Evolutionary conservation across 352 stramenopile genomes (phyloP).

Genomic region (Globisporangium parvum): DNA sequence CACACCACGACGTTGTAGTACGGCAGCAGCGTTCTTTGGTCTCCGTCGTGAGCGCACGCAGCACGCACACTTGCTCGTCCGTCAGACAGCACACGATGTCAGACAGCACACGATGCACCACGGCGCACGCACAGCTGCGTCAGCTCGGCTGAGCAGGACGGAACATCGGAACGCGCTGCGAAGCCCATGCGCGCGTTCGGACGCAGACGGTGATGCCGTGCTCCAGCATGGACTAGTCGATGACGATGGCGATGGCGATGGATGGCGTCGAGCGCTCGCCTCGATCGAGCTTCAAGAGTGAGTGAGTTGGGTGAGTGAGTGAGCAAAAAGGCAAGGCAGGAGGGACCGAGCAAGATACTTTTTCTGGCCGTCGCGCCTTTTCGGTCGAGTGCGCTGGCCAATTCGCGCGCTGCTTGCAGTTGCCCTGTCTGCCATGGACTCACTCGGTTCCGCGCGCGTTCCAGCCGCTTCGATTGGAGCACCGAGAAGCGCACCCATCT

Average conservation of each 20-base stretch:
- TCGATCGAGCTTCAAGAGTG: too few relatives aligned
- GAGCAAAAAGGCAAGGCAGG: too few relatives aligned
- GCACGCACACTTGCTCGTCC: not conserved
- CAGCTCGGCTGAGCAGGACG: not conserved
- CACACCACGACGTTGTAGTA: not conserved
- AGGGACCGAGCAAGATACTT: too few relatives aligned
- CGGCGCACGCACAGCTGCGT: not conserved
- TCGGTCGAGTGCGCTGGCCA: not conserved
- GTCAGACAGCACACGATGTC: not conserved
- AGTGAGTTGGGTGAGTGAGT: too few relatives aligned
- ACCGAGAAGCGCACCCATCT: too few relatives aligned
- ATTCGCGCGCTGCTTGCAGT: not conserved
- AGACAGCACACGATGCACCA: not conserved
- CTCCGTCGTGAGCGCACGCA: too few relatives aligned
- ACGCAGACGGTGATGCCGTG: too few relatives aligned
- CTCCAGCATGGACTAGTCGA: too few relatives aligned
- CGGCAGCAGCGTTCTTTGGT: too few relatives aligned
- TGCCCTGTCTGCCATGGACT: not conserved
- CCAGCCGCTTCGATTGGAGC: not conserved
- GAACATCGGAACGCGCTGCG: constrained; percentile 6
- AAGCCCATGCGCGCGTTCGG: constrained; percentile 3
- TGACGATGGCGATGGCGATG: too few relatives aligned
- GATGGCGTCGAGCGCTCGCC: too few relatives aligned
- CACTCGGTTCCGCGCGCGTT: constrained; percentile 10
- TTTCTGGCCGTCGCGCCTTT: not conserved